Base-by-base conservation (phyloP, 2,329 filamentous ascomycete species). In the Apiospora phragmitis region DNA sequence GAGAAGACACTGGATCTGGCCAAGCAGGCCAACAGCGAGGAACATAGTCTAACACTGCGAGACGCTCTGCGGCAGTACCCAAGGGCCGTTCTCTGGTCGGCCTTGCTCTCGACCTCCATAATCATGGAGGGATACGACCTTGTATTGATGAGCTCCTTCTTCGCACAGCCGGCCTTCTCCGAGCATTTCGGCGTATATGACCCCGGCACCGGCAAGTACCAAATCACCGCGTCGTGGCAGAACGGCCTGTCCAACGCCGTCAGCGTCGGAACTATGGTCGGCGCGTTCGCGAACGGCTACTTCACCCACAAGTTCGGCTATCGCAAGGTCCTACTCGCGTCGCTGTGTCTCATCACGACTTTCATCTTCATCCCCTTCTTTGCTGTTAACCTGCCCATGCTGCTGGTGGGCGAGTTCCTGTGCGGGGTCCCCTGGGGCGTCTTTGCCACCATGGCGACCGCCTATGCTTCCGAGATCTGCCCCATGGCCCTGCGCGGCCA, bases 221-320 rank as follows among this genome's bases (percentile, higher is more conserved):
- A 83, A 70, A 75, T 85, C 45, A 76, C 80, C 6, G 80, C 81
- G 0, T 73, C 79, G 18, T 85, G 84, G 84, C 83, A 85, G 73
- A 78, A 81, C 7, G 83, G 79, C 4, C 74, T 85, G 4, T 77
- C 67, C 67, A 68, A 68, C 67, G 67, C 43, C 43, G 43, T 68
- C 43, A 32, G 45, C 43, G 76, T 81, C 4, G 84, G 84, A 3
- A 78, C 81, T 42, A 83, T 86, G 21, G 29, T 84, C 1, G 84
- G 84, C 1, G 76, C 83, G 1, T 76, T 83, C 65, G 69, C 82
- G 45, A 83, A 80, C 68, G 83, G 84, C 12, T 77, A 79, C 67
- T 68, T 83, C 29, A 77, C 81, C 4, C 81, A 85, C 49, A 73
- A 76, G 2, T 78, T 75, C 45, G 80, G 80, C 1, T 81, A 80